These are phyloP conservation scores for Lunularia cruciata DNA, from an alignment of 225 moss, liverwort and hornwort species.

Conservation along the genomic window DNA sequence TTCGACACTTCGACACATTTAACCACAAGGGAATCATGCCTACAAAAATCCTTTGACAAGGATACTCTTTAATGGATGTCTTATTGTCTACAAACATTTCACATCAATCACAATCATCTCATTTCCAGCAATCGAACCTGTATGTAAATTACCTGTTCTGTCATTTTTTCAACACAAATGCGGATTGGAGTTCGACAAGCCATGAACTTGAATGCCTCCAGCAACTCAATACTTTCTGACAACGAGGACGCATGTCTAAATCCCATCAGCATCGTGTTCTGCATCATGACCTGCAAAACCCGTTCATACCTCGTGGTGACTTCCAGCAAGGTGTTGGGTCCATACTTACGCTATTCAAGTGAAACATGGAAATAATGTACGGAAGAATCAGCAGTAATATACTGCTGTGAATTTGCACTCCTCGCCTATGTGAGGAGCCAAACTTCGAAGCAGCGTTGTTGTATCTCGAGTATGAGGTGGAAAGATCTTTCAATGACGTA, in stretches of 20 bases:
- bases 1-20: too few relatives aligned
- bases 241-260: slow-evolving; percentile 69
- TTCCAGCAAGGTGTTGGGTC: too few relatives aligned
- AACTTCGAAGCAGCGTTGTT: neutral
- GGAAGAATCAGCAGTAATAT: too few relatives aligned
- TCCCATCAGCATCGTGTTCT: slow-evolving; percentile 76
- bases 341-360: too few relatives aligned
- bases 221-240: slow-evolving; percentile 70
- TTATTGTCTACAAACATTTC: too few relatives aligned
- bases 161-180: slow-evolving; percentile 64
- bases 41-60: too few relatives aligned
- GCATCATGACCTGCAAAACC: slow-evolving; percentile 68
- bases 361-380: too few relatives aligned
- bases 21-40: too few relatives aligned
- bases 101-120: too few relatives aligned
- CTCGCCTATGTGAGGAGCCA: neutral
- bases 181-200: slow-evolving; percentile 63
- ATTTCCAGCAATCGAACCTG: too few relatives aligned
- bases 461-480: neutral
- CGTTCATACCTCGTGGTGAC: too few relatives aligned
- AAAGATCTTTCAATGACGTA: neutral
- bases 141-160: slow-evolving; percentile 61
- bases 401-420: neutral
- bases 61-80: too few relatives aligned
- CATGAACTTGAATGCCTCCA: slow-evolving; percentile 81